Evolutionary conservation across 306 rosid genomes (phyloP), one percentile per base, ranked within the genome.

Genomic region (Quercus mongolica): DNA sequence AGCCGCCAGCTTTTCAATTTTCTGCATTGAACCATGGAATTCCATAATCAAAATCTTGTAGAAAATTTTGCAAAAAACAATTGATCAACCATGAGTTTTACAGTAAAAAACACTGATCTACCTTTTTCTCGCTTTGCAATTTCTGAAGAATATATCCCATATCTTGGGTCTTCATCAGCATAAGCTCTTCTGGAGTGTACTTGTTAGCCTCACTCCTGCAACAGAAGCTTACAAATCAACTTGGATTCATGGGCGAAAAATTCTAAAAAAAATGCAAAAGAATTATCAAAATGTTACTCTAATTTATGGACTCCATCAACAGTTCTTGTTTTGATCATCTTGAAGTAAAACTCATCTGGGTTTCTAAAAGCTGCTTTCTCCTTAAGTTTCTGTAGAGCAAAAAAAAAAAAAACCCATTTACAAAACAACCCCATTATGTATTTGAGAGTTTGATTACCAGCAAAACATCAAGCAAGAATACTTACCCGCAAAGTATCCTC

Each of bases 91-190:
- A 70, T 55, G 41, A 82, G 49, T 20, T 59, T 25, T 67, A 76
- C 5, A 33, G 26, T 59, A n/a, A 44, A 69, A 65, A 35, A 49
- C 67, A 77, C 19, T 11, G 9, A 4, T 8, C 2, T 69, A 92
- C 98, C 86, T 85, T 92, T 82, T 84, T 92, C 84, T 92, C 97
- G 76, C 94, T 92, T 86, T 88, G 97, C 78, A 82, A 21, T 81
- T 88, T 91, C 82, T 86, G 97, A 79, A 91, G 92, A 74, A 92
- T 74, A 80, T 94, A 94, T 55, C 95, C 97, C 13, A 86, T 88
- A 83, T 92, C 97, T 73, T 91, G 97, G 49, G 95, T 87, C 85
- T 92, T 92, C 97, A 94, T 92, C 73, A 92, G 80, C 84, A 87
- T 75, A 44, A 92, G 90, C 80, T 91, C 91, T 33, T 92, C 99